These are phyloP conservation scores for Amauroascus verrucosus DNA, from an alignment of 2,329 filamentous ascomycete genomes.

Conservation along the genomic window DNA sequence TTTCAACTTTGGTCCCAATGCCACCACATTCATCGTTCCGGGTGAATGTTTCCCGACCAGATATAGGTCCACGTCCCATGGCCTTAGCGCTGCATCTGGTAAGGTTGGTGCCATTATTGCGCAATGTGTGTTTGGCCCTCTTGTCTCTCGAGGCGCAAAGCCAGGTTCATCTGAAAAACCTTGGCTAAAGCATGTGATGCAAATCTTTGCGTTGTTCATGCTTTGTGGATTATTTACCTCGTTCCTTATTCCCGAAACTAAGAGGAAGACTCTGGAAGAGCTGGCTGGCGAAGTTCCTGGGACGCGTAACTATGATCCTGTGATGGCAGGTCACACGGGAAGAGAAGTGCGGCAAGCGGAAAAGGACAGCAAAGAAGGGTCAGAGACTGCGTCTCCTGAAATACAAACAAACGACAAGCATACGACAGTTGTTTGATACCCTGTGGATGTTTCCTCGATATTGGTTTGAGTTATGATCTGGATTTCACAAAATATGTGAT, in stretches of 20 bases:
- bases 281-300: slow-evolving; percentile 35
- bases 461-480: not conserved
- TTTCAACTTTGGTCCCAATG: slow-evolving; percentile 45
- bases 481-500: not conserved
- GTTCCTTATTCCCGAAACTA: slow-evolving; percentile 67
- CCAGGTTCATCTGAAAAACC: slow-evolving; percentile 46
- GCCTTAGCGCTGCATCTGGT: slow-evolving; percentile 55
- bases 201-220: slow-evolving; percentile 75
- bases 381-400: slow-evolving; percentile 5
- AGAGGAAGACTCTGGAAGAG: slow-evolving; percentile 61
- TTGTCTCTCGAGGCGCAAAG: slow-evolving; percentile 48
- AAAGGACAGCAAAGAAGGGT: not conserved
- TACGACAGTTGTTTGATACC: slow-evolving; percentile 10
- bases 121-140: slow-evolving; percentile 54
- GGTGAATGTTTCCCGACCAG: slow-evolving; percentile 56
- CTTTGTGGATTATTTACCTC: slow-evolving; percentile 58
- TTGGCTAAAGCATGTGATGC: slow-evolving; percentile 63
- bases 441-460: not conserved
- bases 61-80: slow-evolving; percentile 55
- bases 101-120: slow-evolving; percentile 60
- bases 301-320: slow-evolving; percentile 7
- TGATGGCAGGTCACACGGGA: not conserved
- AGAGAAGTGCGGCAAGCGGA: not conserved
- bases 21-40: slow-evolving; percentile 54
- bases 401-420: slow-evolving; percentile 3